A percentile compares a stretch with the other conserved stretches of the same genome.
Evolutionary conservation across 306 rosid species (phyloP).

Genomic region (Astragalus glycyphyllos): DNA sequence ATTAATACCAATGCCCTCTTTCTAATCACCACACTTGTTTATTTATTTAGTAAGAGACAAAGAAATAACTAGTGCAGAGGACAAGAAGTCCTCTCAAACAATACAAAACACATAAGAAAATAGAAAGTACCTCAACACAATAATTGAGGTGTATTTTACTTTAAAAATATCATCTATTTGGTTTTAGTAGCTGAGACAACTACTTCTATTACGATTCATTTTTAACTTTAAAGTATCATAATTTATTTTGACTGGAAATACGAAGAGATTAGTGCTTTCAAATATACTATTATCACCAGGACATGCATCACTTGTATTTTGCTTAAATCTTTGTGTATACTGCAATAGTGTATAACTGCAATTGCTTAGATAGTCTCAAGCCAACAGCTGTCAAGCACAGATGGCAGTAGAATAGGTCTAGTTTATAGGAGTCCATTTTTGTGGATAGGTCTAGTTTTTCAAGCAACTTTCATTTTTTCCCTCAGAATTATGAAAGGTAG

Average conservation of each 20-base stretch:
- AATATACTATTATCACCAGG: conserved; percentile 1
- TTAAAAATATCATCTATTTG: background rate
- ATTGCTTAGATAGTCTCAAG: conserved; percentile 5
- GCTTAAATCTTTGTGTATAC: background rate
- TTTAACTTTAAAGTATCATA: background rate
- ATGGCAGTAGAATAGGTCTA: conserved; percentile 28
- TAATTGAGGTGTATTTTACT: conserved; percentile 29
- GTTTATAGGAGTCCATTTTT: conserved; percentile 42
- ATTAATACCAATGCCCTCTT: conserved; percentile 30
- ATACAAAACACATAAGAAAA: conserved; percentile 9
- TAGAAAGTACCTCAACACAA: conserved; percentile 29
- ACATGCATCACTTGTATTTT: background rate
- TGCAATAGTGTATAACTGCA: background rate
- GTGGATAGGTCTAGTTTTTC: conserved; percentile 45
- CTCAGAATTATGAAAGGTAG: conserved; percentile 45
- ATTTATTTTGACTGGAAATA: conserved; percentile 10
- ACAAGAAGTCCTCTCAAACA: conserved; percentile 23
- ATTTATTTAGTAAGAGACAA: conserved; percentile 25
- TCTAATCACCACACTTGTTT: conserved; percentile 6
- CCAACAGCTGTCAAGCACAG: background rate
- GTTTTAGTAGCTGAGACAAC: conserved; percentile 1
- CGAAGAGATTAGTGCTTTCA: background rate
- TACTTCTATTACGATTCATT: background rate
- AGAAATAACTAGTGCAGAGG: conserved; percentile 1
- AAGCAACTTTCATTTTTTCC: conserved; percentile 40